Base-by-base conservation (phyloP, 768 basidiomycete genomes). In the Leccinum incarnatum region DNA sequence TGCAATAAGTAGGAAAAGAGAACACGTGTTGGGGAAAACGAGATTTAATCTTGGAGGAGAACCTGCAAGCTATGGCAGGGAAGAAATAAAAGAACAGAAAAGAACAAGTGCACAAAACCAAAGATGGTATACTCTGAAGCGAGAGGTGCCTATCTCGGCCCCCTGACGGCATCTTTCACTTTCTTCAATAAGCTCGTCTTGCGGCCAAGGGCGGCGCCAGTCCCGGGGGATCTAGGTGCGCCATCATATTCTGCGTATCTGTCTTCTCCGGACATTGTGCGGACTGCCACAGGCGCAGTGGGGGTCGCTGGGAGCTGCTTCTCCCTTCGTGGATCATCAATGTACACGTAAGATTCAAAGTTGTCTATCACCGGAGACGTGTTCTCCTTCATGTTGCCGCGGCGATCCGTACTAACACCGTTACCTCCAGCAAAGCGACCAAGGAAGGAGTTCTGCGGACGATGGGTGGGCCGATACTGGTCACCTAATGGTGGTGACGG, bases 111-210 rank as follows among this genome's bases (percentile, higher is more conserved):
- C 6, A 55, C 57, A 55, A 54, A 56, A 27, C 34, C 47, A 56
- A 57, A 57, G 48, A 32, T 54, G 30, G 48, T 45, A 56, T 60
- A 54, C 42, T 55, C 50, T 60, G 62, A 30, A 48, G 42, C 3
- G 27, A 53, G 42, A 32, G 32, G n/a, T 21, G 45, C 54, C 50
- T 67, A 78, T 63, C 78, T 78, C 48, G 77, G 77, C 4, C 85
- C 83, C 59, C 86, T 83, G 53, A 91, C 88, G 5, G 80, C 91
- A 47, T 82, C 81, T 62, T 87, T 87, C 56, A 92, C 83, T 71
- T 88, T 91, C 82, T 87, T 88, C 78, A 92, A 81, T 58, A 93
- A 75, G 68, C 89, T 91, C 1, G 87, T 80, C 80, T 86, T 92
- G 67, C 91, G 80, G 49, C 85, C 86, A 1, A 93, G 78, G 23